Evolutionary conservation across 305 asterid genomes (phyloP), one percentile per base, ranked within the genome.

Genomic region (Fraxinus greggii): DNA sequence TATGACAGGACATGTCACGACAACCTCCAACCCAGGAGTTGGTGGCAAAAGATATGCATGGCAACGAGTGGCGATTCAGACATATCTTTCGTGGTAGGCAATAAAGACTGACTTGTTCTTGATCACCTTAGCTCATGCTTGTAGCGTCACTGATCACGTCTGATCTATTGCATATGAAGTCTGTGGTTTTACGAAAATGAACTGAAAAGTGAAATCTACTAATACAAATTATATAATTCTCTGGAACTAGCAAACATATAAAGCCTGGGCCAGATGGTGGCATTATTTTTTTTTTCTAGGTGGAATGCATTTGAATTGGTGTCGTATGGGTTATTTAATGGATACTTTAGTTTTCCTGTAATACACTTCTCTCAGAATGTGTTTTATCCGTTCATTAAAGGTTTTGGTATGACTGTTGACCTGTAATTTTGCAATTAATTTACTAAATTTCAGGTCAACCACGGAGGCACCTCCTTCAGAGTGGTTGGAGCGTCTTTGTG

Each of bases 401-500:
- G 31, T 48, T 17, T 76, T 59, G 15, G 69, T n/a, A 56, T 42
- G 35, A n/a, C 78, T 45, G 79, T 9, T 24, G 67, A 31, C n/a
- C 28, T 24, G 63, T 82, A 76, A 69, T 51, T 77, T 79, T 77
- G 74, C 76, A 24, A 21, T 56, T 56, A 31, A 78, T 69, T 33
- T 75, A 13, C 31, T 80, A 31, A 82, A 81, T 84, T 86, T 24
- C 89, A 96, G 99, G 99, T 81, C 99, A 96, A 85, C 99, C 99
- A 3, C 87, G 97, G 82, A 85, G 99, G 69, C 99, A 96, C 81
- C 96, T 94, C 81, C 98, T 96, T 61, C 98, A 94, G 89, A 96
- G 98, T 75, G 99, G 99, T 76, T 96, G 99, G 98, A 94, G 98
- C 70, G 97, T 92, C 65, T 96, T 96, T 87, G 98, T 95, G 79